Percentiles rank a stretch among this genome's conserved stretches.
phyloP scores from a whole-genome alignment of 495 filamentous ascomycete genomes.

The Hyaloscypha variabilis region DNA sequence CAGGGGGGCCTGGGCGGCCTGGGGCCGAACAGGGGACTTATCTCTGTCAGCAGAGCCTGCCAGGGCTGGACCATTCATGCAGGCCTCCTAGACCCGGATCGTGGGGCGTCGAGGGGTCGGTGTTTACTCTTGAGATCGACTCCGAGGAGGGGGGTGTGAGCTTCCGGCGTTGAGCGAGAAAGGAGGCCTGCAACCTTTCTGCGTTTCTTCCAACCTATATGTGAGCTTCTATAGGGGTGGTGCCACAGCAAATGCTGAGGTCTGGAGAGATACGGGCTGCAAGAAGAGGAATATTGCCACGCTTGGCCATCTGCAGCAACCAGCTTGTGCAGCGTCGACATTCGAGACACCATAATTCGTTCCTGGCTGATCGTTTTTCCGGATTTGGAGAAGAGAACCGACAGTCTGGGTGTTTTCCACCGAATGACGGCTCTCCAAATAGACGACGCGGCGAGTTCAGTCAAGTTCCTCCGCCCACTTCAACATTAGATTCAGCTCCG shows the following conservation, averaged over 20 bases:
- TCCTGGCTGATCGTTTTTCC: background rate
- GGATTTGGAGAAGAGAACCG: conserved; percentile 3
- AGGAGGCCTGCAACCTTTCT: background rate
- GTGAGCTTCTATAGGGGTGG: background rate
- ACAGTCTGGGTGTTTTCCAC: background rate
- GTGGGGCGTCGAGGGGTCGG: background rate
- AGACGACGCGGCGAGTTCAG: background rate
- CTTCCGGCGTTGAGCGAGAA: background rate
- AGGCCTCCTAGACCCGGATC: too few relatives aligned
- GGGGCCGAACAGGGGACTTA: background rate
- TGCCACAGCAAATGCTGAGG: too few relatives aligned
- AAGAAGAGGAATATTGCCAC: background rate
- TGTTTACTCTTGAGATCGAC: background rate
- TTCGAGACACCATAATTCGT: background rate
- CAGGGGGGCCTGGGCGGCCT: background rate
- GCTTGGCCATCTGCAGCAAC: background rate
- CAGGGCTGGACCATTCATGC: background rate
- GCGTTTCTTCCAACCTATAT: background rate
- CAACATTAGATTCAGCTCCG: background rate
- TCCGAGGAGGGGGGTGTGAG: too few relatives aligned
- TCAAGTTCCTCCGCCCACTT: background rate
- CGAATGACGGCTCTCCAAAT: background rate
- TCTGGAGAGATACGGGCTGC: background rate
- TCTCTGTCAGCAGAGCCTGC: background rate
- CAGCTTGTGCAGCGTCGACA: background rate